phyloP scores from a whole-genome alignment of 2,329 filamentous ascomycete species.

The Fusarium temperatum region DNA sequence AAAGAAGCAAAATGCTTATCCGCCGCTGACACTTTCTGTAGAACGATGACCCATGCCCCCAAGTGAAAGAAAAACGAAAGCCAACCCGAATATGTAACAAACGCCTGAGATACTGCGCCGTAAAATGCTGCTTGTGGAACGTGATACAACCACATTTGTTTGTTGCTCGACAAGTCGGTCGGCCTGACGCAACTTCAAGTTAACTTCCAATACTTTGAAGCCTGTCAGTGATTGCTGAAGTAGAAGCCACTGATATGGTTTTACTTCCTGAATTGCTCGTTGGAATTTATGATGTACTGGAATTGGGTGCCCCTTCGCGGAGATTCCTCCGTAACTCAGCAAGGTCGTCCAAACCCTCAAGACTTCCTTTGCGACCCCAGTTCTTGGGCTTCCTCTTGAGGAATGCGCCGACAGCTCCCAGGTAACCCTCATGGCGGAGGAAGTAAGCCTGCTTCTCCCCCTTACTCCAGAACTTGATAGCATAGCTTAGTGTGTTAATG shows the following conservation, averaged over 20 bases:
- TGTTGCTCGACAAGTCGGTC: neutral
- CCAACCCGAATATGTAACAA: conserved; percentile 12
- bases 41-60: conserved; percentile 13
- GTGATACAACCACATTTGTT: neutral
- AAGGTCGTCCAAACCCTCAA: conserved; percentile 62
- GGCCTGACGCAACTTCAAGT: neutral
- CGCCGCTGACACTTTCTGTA: neutral
- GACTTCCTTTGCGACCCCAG: conserved; percentile 86
- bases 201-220: neutral
- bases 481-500: conserved; percentile 96
- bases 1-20: neutral
- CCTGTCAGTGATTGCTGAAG: conserved; percentile 1
- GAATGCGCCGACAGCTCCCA: conserved; percentile 94
- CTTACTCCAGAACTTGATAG: conserved; percentile 97
- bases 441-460: conserved; percentile 96
- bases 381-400: conserved; percentile 89
- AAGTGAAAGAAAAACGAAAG: conserved; percentile 12
- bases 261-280: neutral
- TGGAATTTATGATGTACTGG: conserved; percentile 9
- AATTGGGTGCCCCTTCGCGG: conserved; percentile 19
- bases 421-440: conserved; percentile 91
- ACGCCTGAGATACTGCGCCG: conserved; percentile 28
- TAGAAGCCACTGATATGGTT: neutral
- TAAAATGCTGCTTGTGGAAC: conserved; percentile 1
- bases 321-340: conserved; percentile 43